Evolutionary conservation across 1,284 basidiomycete species (phyloP).

Genomic region (Pascua guehoae): DNA sequence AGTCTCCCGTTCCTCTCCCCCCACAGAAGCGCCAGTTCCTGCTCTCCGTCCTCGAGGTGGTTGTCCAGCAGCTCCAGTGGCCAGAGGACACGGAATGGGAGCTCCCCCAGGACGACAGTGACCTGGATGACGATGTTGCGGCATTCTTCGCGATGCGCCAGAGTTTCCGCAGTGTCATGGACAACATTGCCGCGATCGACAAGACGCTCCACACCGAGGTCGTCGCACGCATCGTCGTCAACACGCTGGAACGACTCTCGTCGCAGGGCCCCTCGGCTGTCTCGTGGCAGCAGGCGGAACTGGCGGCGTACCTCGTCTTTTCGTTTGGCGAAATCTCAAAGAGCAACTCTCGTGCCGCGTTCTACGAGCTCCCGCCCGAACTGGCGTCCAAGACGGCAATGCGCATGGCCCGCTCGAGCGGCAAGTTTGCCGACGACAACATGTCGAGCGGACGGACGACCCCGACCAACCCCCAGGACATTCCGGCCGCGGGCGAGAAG

Average conservation of each 20-base stretch:
- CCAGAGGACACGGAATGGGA: slow-evolving; percentile 78
- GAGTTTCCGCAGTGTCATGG: slow-evolving; percentile 68
- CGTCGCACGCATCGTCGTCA: slow-evolving; percentile 46
- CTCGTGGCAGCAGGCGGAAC: slow-evolving; percentile 91
- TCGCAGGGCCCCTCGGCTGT: slow-evolving; percentile 50
- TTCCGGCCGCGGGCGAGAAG: slow-evolving; percentile 49
- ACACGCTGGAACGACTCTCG: slow-evolving; percentile 38
- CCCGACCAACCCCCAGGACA: slow-evolving; percentile 33
- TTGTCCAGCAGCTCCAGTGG: slow-evolving; percentile 68
- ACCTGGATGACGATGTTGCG: slow-evolving; percentile 79
- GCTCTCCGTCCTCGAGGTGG: slow-evolving; percentile 69
- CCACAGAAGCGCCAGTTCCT: slow-evolving; percentile 74
- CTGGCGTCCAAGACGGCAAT: slow-evolving; percentile 36
- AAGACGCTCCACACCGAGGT: slow-evolving; percentile 47
- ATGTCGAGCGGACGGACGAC: slow-evolving; percentile 38
- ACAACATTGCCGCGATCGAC: slow-evolving; percentile 82
- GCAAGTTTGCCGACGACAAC: slow-evolving; percentile 25
- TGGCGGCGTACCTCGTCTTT: slow-evolving; percentile 85
- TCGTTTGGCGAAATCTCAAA: slow-evolving; percentile 86
- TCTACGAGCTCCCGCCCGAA: slow-evolving; percentile 48
- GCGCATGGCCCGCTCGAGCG: slow-evolving; percentile 25
- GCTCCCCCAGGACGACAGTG: slow-evolving; percentile 67
- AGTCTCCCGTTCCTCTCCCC: slow-evolving; percentile 51
- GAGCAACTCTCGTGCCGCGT: slow-evolving; percentile 47
- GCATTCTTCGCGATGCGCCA: slow-evolving; percentile 77